A percentile compares a stretch with the other conserved stretches of the same genome.
Evolutionary conservation across 176 grass and related monocot genomes (phyloP).

Genomic region (Bonia amplexicaulis): DNA sequence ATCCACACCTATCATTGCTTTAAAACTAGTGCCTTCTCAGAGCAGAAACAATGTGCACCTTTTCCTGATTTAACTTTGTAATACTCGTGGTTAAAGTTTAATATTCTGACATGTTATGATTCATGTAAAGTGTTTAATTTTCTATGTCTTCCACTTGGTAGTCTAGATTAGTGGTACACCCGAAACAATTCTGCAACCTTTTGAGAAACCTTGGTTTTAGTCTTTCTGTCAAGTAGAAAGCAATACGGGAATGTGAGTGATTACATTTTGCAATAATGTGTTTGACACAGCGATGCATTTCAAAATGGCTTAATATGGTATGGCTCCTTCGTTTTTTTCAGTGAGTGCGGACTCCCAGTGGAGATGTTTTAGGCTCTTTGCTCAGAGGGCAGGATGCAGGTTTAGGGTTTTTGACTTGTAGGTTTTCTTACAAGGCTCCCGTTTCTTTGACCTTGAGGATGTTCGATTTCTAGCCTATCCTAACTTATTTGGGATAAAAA

Average conservation of each 20-base stretch:
- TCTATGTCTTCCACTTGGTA: neutral
- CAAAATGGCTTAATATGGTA: neutral
- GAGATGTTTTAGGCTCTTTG: too few relatives aligned
- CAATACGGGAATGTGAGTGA: neutral
- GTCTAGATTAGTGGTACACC: conserved; percentile 3
- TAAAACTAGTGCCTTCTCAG: neutral
- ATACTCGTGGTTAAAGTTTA: neutral
- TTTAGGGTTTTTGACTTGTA: too few relatives aligned
- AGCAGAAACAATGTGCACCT: neutral
- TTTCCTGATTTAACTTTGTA: neutral
- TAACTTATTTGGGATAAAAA: too few relatives aligned
- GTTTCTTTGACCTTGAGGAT: too few relatives aligned
- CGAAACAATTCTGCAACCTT: neutral
- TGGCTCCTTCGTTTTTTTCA: neutral
- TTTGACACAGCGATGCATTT: neutral
- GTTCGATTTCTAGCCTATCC: too few relatives aligned
- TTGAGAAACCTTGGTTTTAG: conserved; percentile 1
- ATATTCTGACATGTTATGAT: neutral
- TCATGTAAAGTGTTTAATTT: neutral
- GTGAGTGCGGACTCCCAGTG: neutral
- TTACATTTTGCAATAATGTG: conserved; percentile 8
- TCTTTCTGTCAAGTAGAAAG: neutral
- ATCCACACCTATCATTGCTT: conserved; percentile 27
- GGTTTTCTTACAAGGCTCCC: too few relatives aligned
- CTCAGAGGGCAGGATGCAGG: too few relatives aligned